Evolutionary conservation across 768 basidiomycete species (phyloP).

Genomic region (Kwoniella bestiolae): DNA sequence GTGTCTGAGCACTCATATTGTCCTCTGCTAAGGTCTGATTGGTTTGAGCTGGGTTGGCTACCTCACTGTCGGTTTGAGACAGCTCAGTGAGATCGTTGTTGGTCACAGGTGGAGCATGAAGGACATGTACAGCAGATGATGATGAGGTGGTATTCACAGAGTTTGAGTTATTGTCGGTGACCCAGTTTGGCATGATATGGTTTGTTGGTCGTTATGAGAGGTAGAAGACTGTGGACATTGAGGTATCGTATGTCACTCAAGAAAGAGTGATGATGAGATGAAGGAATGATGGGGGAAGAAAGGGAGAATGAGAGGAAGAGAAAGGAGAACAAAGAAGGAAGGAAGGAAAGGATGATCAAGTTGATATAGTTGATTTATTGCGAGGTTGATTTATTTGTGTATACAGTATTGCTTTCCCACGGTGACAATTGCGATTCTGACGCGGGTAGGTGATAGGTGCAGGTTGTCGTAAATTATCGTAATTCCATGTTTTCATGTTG

Average conservation of each 20-base stretch:
- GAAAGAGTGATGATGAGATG: not conserved
- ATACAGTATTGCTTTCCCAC: not conserved
- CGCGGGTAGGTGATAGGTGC: not conserved
- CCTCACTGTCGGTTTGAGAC: not conserved
- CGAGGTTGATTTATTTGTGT: not conserved
- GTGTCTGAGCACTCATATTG: not conserved
- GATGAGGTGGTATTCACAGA: not conserved
- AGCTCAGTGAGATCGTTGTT: not conserved
- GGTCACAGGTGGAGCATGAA: not conserved
- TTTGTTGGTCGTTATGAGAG: too few species aligned
- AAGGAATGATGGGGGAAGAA: not conserved
- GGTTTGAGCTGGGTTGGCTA: not conserved
- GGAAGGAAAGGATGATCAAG: not conserved
- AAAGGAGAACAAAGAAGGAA: not conserved
- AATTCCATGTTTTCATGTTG: not conserved
- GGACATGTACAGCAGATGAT: too few species aligned
- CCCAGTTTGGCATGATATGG: conserved; percentile 24
- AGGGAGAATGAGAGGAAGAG: not conserved
- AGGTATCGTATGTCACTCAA: not conserved
- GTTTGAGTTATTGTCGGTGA: not conserved
- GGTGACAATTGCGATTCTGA: not conserved
- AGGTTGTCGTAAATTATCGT: not conserved
- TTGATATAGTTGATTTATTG: too few species aligned
- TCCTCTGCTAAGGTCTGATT: not conserved
- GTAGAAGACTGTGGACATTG: too few species aligned